Evolutionary conservation across 148 eudicot genomes (phyloP).

Genomic region (Silene latifolia): DNA sequence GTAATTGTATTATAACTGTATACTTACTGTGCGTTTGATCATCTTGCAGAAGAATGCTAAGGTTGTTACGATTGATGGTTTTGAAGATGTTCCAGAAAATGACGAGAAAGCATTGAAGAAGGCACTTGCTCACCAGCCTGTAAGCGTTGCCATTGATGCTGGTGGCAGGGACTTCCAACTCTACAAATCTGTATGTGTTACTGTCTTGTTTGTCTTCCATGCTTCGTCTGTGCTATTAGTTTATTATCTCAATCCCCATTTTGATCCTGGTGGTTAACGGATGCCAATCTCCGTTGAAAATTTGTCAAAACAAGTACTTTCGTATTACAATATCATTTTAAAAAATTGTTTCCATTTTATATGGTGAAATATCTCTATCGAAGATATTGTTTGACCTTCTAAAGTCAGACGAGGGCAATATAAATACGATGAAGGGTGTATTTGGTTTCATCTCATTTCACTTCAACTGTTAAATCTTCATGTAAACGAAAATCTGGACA

Average conservation of each 20-base stretch:
- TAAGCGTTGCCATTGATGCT: slow-evolving; percentile 84
- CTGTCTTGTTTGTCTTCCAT: not conserved
- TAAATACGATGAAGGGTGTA: not conserved
- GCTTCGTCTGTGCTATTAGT: not conserved
- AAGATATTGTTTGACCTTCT: not conserved
- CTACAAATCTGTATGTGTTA: slow-evolving; percentile 56
- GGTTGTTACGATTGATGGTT: slow-evolving; percentile 74
- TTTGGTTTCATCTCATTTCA: not conserved
- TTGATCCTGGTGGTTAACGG: not conserved
- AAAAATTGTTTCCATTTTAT: no score
- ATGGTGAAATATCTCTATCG: not conserved
- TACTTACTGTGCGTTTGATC: slow-evolving; percentile 8
- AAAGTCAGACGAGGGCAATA: not conserved
- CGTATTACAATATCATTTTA: no score
- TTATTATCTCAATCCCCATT: not conserved
- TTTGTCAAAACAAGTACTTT: not conserved
- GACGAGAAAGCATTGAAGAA: slow-evolving; percentile 67
- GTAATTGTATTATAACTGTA: not conserved
- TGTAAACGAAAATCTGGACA: not conserved
- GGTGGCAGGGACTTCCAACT: slow-evolving; percentile 73
- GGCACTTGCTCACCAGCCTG: slow-evolving; percentile 77
- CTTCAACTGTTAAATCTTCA: not conserved
- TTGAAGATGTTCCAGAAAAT: slow-evolving; percentile 63
- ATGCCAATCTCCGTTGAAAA: not conserved
- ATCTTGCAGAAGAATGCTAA: slow-evolving; percentile 58